Conservation (phyloP, 2,329 filamentous ascomycete genomes). For the Colletotrichum tamarilloi region DNA sequence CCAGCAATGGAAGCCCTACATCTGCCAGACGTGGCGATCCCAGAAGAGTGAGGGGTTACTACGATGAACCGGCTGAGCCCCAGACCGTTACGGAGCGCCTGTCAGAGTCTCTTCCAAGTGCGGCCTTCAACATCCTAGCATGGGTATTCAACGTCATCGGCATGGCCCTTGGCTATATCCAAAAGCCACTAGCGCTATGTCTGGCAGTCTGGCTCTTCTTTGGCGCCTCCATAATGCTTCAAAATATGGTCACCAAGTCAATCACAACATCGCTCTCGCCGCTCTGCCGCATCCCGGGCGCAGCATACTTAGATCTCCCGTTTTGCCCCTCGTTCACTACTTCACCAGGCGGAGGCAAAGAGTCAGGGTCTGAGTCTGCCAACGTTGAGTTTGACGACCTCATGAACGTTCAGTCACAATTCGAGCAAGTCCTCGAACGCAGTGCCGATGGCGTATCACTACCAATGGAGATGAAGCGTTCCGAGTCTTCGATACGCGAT, state of each 20-base stretch:
- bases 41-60: slow-evolving; percentile 9
- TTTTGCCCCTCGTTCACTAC: slow-evolving; percentile 64
- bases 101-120: slow-evolving; percentile 48
- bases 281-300: slow-evolving; percentile 76
- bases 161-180: slow-evolving; percentile 70
- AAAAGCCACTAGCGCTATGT: slow-evolving; percentile 71
- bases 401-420: slow-evolving; percentile 78
- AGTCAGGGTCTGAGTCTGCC: slow-evolving; percentile 17
- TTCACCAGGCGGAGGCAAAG: slow-evolving; percentile 20
- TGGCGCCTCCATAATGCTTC: slow-evolving; percentile 67
- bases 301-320: slow-evolving; percentile 68
- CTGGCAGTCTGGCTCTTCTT: slow-evolving; percentile 71
- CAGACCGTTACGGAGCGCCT: slow-evolving; percentile 45
- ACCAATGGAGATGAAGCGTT: slow-evolving; percentile 82
- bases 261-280: slow-evolving; percentile 73
- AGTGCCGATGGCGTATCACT: slow-evolving; percentile 73
- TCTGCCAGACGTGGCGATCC: slow-evolving; percentile 38
- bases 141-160: slow-evolving; percentile 68
- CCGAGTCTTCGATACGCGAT: slow-evolving; percentile 79
- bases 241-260: slow-evolving; percentile 71
- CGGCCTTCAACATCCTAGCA: slow-evolving; percentile 51
- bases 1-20: slow-evolving; percentile 38
- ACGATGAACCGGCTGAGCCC: slow-evolving; percentile 10
- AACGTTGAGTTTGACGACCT: slow-evolving; percentile 78
- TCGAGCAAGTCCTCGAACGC: slow-evolving; percentile 79